Percentiles rank a stretch among this genome's conserved stretches.
Conservation (phyloP, 78 protist species). For the Salpingoeca rosetta region DNA sequence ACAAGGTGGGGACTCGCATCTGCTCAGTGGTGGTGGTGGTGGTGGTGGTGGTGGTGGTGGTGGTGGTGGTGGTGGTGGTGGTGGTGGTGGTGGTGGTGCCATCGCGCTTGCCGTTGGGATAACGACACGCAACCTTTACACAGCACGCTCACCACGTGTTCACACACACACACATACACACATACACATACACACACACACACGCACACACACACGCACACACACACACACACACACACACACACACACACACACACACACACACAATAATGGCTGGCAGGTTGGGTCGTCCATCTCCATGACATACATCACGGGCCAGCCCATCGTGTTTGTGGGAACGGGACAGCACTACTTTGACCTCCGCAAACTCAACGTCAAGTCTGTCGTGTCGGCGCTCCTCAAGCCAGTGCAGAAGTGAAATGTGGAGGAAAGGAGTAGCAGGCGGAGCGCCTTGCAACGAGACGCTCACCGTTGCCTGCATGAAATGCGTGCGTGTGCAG, state of each 20-base stretch:
- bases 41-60: not conserved
- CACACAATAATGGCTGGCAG: slow-evolving; percentile 13
- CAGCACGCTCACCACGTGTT: not conserved
- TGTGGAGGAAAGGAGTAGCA: too few relatives aligned
- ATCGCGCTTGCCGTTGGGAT: too few relatives aligned
- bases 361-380: slow-evolving; percentile 50
- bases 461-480: too few relatives aligned
- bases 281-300: slow-evolving; percentile 98
- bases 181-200: not conserved
- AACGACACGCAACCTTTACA: too few relatives aligned
- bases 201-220: not conserved
- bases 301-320: slow-evolving; percentile 90
- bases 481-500: too few relatives aligned
- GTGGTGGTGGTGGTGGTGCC: not conserved
- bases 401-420: too few relatives aligned
- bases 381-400: slow-evolving; percentile 66
- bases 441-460: too few relatives aligned
- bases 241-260: too few relatives aligned
- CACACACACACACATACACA: too few relatives aligned
- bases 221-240: not conserved
- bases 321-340: slow-evolving; percentile 95
- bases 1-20: slow-evolving; percentile 64
- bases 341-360: slow-evolving; percentile 94
- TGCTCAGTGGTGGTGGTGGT: too few relatives aligned
- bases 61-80: not conserved